Base-by-base conservation (phyloP, 2,329 filamentous ascomycete species). In the Epichloe sylvatica region DNA sequence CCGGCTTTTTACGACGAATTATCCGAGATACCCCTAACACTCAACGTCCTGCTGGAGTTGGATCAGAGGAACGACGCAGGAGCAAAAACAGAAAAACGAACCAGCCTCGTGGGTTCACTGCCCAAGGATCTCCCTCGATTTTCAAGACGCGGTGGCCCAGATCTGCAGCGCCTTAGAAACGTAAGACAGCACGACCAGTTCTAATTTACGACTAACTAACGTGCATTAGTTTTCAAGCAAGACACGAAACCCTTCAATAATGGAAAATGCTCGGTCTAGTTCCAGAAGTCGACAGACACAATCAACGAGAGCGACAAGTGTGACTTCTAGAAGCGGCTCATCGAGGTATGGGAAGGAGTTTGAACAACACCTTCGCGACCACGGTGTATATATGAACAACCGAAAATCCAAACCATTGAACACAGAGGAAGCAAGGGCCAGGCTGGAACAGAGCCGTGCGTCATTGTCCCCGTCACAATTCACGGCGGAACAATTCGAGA, bases 111-210 rank as follows among this genome's bases (percentile, higher is more conserved):
- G n/a, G 12, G 6, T n/a, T 8, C 19, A 6, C 23, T 19, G 38
- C 7, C 38, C 30, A 41, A 34, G 23, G 34, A 45, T 12, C 11
- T 49, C 11, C 2, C n/a, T 34, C 47, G 13, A 36, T 49, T 40
- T 34, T 15, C 47, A 17, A 49, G 47, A 38, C 23, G 25, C 15
- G 47, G 42, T 33, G 47, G 47, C n/a, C 47, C 47, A 5, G 17
- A 49, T 39, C 41, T 49, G 21, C 35, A 21, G 8, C 36, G 41
- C 7, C 42, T 45, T 19, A 19, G 35, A 45, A 23, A 39, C 15
- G 47, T 45, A 45, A 36, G 42, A 34, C 4, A 30, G 68, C 66
- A 19, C 64, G 70, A 52, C 69, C 64, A 25, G 60, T 58, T 38
- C 11, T 15, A 23, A 3, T 9, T 35, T 33, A 5, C 25, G 17